Base-by-base conservation (phyloP, 2,329 filamentous ascomycete species). In the Alternaria tenuissima region DNA sequence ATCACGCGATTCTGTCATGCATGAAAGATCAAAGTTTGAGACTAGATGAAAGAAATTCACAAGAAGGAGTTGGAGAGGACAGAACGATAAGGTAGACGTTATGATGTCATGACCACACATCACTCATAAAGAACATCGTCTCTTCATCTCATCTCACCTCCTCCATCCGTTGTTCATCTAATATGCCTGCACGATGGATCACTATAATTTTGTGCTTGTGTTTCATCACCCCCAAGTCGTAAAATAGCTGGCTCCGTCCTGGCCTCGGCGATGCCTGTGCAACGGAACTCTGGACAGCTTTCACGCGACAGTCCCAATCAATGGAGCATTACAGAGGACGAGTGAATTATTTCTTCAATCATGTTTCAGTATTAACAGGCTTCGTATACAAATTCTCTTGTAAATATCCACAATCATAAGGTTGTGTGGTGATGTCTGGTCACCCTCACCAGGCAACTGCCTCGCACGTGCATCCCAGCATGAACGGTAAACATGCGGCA, bases 141-240 rank as follows among this genome's bases (percentile, higher is more conserved):
- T 7, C 49, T 22, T 7, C 11, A 30, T 41, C 16, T 14, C 24
- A 18, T 52, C 48, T 28, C 34, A 52, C 14, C 49, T 38, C 11
- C 3, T 20, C 0, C 36, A 22, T 22, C 2, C 7, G 0, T 38
- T 3, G 8, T 7, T 0, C 32, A 1, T 38, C 7, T 42, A 6
- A 9, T 5, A 9, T 5, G 5, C n/a, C n/a, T 11, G 4, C 36
- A 2, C 9, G 14, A 16, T 3, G 8, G 1, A 2, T n/a, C 3
- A 38, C 36, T 6, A 39, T 9, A 39, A 2, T 4, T 0, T 1
- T 1, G 9, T 8, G 16, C 6, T n/a, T 8, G 1, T 8, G 4
- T 38, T 1, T 1, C 6, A 38, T 38, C 16, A 18, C 5, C 16
- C 4, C 6, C 32, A 38, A 8, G 6, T n/a, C 6, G 7, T 8